Evolutionary conservation across 495 filamentous ascomycete species (phyloP), one percentile per base, ranked within the genome.

Genomic region (Geopyxis carbonaria): DNA sequence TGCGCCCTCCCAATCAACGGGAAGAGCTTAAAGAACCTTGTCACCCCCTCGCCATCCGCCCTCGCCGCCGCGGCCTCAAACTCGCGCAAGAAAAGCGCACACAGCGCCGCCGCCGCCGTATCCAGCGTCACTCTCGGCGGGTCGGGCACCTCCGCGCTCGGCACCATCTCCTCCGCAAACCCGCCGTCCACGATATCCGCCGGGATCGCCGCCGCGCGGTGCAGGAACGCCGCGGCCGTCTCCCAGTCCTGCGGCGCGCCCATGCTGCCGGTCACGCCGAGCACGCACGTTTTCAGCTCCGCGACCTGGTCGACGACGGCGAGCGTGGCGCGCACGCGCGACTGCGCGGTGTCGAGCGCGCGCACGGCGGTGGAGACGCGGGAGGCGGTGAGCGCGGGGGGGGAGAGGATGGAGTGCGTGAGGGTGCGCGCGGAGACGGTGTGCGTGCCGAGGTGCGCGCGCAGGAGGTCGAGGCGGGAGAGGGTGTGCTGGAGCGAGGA

Each of bases 161-260:
- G 87, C 11, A 97, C 91, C 58, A 92, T 86, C 43, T 79, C 72
- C 25, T 83, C 81, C 1, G 89, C 89, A 53, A 95, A 97, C n/a
- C 72, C 68, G 2, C 91, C 80, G 38, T 78, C 64, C 31, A 86
- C 64, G 44, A 94, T 85, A 0, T 76, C 66, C 13, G 69, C 60
- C 0, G 89, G 85, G 28, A 97, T 76, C 46, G 78, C 72, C 29
- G 72, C 68, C 3, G 91, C 83, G 8, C 89, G 75, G 35, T 76
- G 71, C 29, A 95, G 67, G 57, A 93, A 95, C 23, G 69, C 78
- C 27, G 89, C 89, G 3, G 89, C 89, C 0, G 78, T 87, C 61
- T 97, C 89, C 91, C 91, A 97, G 60, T 95, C 91, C 59, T 97
- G 89, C 27, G 91, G 79, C 2, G 84, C 89, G 9, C 89, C 91